Percentiles rank a stretch among this genome's conserved stretches.
These are phyloP conservation scores for Gentiana macrophylla DNA, from an alignment of 257 asterid species.

Conservation along the genomic window DNA sequence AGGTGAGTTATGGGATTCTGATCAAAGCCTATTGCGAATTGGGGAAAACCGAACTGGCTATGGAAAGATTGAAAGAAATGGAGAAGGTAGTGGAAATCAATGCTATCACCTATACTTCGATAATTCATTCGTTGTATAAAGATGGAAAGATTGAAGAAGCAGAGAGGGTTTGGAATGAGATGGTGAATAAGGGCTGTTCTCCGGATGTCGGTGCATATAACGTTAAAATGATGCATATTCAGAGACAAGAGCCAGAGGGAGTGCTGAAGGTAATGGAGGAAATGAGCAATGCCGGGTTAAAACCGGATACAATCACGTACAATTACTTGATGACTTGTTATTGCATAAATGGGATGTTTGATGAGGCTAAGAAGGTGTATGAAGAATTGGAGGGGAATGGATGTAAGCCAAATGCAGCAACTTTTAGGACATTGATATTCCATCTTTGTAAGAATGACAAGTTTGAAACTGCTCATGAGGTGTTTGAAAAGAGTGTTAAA, in stretches of 20 bases:
- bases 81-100: constrained; percentile 41
- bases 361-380: constrained; percentile 61
- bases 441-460: constrained; percentile 45
- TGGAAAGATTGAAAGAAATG: constrained; percentile 46
- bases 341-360: constrained; percentile 45
- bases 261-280: constrained; percentile 59
- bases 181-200: constrained; percentile 34
- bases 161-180: constrained; percentile 52
- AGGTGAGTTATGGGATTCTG: constrained; percentile 54
- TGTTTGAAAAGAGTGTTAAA: constrained; percentile 58
- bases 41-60: constrained; percentile 44
- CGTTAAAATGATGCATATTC: constrained; percentile 41
- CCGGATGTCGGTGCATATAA: constrained; percentile 68
- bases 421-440: constrained; percentile 56
- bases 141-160: constrained; percentile 47
- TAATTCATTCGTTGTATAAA: constrained; percentile 48
- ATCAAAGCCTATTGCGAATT: constrained; percentile 61
- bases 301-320: constrained; percentile 48
- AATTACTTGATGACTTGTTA: constrained; percentile 71
- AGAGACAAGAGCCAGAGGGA: constrained; percentile 32
- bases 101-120: constrained; percentile 29
- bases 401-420: constrained; percentile 49
- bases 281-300: constrained; percentile 39
- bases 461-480: constrained; percentile 42
- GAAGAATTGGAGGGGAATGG: constrained; percentile 40